Base-by-base conservation (phyloP, 2,329 filamentous ascomycete genomes). In the Rasamsonia emersonii region DNA sequence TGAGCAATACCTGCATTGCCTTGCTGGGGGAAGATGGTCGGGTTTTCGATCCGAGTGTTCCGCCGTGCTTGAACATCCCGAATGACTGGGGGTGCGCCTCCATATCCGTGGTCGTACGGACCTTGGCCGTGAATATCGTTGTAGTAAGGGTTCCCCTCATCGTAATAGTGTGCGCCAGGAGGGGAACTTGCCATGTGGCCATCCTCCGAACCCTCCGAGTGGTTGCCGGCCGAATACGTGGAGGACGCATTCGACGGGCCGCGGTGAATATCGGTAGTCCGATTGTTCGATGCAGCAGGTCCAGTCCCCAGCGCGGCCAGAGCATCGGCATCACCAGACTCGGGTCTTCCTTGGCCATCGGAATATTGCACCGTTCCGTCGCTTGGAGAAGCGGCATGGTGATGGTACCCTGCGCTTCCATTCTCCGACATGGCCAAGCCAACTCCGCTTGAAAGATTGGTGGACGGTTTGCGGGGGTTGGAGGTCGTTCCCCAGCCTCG, bases 231-330 rank as follows among this genome's bases (percentile, higher is more conserved):
- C 42, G 88, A 95, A 64, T 96, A 98, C 2, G 85, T 88, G 0
- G 91, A 96, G 0, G 91, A 98, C 4, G 91, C 91, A 51, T 96
- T 96, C 4, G 89, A 96, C 2, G 86, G 79, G 1, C 91, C 91
- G 33, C 91, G 82, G 44, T 82, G 84, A 20, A 96, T 82, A 44
- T 85, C 84, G 16, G 63, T 67, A 29, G 64, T 68, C 32, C 76
- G 71, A 57, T 82, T 80, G 39, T 75, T 72, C 35, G 74, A 70
- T 16, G 80, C 71, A 9, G 75, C 70, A 9, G 84, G 82, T 26
- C 58, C 71, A 18, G 61, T 64, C 3, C 85, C 86, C 62, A 94
- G 79, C 24, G 80, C 84, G 31, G 82, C 86, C 21, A 94, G 72
- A 27, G 85, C 83, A 54, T 93, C 86, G 31, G 81, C 80, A 47